Conservation (phyloP, 768 basidiomycete genomes). For the Chalciporus chontae region DNA sequence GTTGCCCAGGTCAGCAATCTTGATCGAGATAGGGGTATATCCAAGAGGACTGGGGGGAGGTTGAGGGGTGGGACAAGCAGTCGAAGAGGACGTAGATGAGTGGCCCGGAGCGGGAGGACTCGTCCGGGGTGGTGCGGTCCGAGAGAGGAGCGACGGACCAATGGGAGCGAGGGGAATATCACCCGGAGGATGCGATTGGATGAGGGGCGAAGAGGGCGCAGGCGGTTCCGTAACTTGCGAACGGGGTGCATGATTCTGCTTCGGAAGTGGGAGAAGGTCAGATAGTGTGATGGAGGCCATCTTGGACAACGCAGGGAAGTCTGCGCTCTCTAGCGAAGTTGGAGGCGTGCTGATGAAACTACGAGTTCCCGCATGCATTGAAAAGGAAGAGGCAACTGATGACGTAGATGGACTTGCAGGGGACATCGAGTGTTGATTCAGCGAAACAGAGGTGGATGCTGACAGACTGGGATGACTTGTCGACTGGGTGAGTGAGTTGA, state of each 20-base stretch:
- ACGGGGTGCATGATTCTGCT: background rate
- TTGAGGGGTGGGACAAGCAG: slow-evolving; percentile 20
- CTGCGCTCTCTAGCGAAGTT: slow-evolving; percentile 40
- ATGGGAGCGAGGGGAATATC: slow-evolving; percentile 27
- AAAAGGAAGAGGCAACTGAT: slow-evolving; percentile 45
- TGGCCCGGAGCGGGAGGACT: slow-evolving; percentile 18
- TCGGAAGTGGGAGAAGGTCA: slow-evolving; percentile 1
- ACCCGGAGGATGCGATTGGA: slow-evolving; percentile 19
- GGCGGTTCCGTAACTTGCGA: slow-evolving; percentile 2
- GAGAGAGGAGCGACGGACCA: slow-evolving; percentile 57
- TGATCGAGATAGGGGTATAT: slow-evolving; percentile 63
- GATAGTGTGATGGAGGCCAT: slow-evolving; percentile 25
- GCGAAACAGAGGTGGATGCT: background rate
- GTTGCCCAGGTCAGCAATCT: slow-evolving; percentile 94
- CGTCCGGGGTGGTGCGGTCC: slow-evolving; percentile 47
- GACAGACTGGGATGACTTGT: slow-evolving; percentile 5
- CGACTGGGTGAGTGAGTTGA: slow-evolving; percentile 25
- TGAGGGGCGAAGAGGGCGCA: slow-evolving; percentile 22
- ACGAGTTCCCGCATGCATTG: slow-evolving; percentile 29
- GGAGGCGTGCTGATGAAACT: slow-evolving; percentile 52
- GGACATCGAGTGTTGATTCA: slow-evolving; percentile 22
- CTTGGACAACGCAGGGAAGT: slow-evolving; percentile 39
- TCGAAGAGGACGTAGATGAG: slow-evolving; percentile 18
- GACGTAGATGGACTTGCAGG: slow-evolving; percentile 32
- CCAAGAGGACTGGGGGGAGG: slow-evolving; percentile 19